Base-by-base conservation (phyloP, 805 yeast genomes). In the Komagataella populi region DNA sequence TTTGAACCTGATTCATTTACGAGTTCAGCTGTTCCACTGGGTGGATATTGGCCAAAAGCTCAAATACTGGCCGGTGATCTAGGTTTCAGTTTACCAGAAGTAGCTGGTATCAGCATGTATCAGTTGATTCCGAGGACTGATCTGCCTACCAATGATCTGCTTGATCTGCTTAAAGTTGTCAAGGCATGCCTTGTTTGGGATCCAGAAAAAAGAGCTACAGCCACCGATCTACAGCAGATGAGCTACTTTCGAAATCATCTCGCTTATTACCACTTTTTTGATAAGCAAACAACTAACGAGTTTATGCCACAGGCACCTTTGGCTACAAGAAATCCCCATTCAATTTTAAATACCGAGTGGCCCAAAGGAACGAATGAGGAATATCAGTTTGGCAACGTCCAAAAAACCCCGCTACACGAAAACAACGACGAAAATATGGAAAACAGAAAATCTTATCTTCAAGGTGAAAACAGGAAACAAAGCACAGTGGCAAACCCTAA, bases 31-130 rank as follows among this genome's bases (percentile, higher is more conserved):
- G 53, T 51, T 24, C 84, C 82, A 2, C 65, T 77, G 44, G 95
- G 95, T 16, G 95, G 95, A 0, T 72, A 67, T 52, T 87, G 96
- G 96, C 73, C 72, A 46, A 81, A 80, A 39, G 88, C 87, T 0
- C 66, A 64, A 46, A 52, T 53, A 6, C 68, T 85, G 51, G 78
- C 85, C 0, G 60, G 70, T 1, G 68, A 71, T 8, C 61, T 83
- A 44, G 86, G 86, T 2, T 69, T 84, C 50, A 62, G 64, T 45
- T 68, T 84, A 20, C 90, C 91, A 0, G 65, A 64, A 48, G 67
- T 70, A n/a, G 68, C 66, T 43, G 88, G 90, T 1, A 56, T 70
- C 3, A 67, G 68, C 7, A 66, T 82, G 8, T 67, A 71, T 14
- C 63, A 70, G 4, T 55, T 83, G 7, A 61, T 82, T 5, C 70